These are phyloP conservation scores for Tritrichomonas foetus DNA, from an alignment of 208 protist species.

Conservation along the genomic window DNA sequence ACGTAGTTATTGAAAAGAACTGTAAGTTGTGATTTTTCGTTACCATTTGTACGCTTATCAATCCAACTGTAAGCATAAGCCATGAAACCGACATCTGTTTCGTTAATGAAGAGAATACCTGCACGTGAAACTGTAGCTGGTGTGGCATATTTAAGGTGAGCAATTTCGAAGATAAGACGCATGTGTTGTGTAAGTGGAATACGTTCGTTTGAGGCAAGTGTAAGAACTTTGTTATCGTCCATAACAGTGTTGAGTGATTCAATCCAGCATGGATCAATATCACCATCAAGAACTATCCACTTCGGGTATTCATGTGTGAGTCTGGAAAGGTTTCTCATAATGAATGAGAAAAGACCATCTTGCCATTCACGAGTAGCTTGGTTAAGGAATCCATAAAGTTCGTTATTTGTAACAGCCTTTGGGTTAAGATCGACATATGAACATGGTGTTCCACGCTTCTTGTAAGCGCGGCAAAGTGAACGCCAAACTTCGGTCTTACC, in stretches of 20 bases:
- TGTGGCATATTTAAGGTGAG: constrained; percentile 86
- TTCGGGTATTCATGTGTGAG: constrained; percentile 66
- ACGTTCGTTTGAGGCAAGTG: constrained; percentile 92
- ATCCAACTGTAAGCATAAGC: constrained; percentile 73
- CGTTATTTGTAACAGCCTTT: constrained; percentile 91
- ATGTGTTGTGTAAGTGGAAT: constrained; percentile 91
- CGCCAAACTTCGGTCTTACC: constrained; percentile 91
- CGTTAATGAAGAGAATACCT: constrained; percentile 94
- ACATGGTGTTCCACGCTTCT: constrained; percentile 76
- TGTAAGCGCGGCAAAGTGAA: constrained; percentile 79
- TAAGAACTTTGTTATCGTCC: constrained; percentile 90
- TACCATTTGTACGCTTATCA: constrained; percentile 43
- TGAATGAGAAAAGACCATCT: constrained; percentile 66
- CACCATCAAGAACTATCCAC: constrained; percentile 91
- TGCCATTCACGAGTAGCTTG: constrained; percentile 74
- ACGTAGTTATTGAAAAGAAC: constrained; percentile 95
- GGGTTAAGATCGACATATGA: constrained; percentile 80
- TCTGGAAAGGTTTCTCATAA: constrained; percentile 85
- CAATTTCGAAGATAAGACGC: constrained; percentile 95
- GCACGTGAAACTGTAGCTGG: too few species aligned
- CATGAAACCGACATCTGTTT: constrained; percentile 87
- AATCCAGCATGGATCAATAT: constrained; percentile 97
- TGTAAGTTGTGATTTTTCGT: constrained; percentile 69
- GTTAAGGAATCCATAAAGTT: constrained; percentile 91
- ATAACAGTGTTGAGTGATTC: constrained; percentile 98